phyloP scores from a whole-genome alignment of 306 rosid species.

The Parietaria judaica region DNA sequence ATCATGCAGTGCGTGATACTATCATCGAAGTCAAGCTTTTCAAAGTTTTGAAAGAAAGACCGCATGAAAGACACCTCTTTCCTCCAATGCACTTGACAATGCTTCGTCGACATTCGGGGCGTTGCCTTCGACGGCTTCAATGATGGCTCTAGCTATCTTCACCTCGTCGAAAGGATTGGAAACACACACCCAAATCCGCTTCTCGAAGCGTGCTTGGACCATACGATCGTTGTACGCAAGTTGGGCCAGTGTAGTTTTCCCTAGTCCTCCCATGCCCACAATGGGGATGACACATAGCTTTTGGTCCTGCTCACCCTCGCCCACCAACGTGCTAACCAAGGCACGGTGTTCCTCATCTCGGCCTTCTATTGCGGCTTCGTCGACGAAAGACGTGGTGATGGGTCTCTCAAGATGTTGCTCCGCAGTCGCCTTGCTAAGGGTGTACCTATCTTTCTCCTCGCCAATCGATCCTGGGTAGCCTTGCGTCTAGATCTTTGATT shows the following conservation, averaged over 20 bases:
- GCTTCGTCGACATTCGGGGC: neutral
- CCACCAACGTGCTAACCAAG: slow-evolving; percentile 3
- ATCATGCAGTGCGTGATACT: neutral
- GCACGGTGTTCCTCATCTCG: slow-evolving; percentile 12
- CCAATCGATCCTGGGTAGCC: slow-evolving; percentile 2
- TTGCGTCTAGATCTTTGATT: neutral
- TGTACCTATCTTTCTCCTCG: neutral
- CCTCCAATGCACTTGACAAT: neutral
- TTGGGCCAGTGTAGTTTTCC: slow-evolving; percentile 16
- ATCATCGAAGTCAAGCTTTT: neutral
- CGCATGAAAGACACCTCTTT: slow-evolving; percentile 5
- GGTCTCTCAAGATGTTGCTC: neutral
- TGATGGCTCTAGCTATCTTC: slow-evolving; percentile 10
- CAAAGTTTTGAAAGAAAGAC: slow-evolving; percentile 11
- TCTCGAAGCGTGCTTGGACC: neutral
- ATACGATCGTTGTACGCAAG: slow-evolving; percentile 7
- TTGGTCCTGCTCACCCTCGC: neutral
- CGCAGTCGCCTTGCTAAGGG: neutral
- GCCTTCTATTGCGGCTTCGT: slow-evolving; percentile 6
- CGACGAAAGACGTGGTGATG: slow-evolving; percentile 5
- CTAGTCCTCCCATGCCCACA: slow-evolving; percentile 21
- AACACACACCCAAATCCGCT: slow-evolving; percentile 15
- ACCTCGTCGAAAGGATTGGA: slow-evolving; percentile 19
- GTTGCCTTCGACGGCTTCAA: neutral
- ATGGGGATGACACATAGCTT: slow-evolving; percentile 10